Evolutionary conservation across 257 asterid species (phyloP), one percentile per base, ranked within the genome.

Genomic region (Penstemon barbatus): DNA sequence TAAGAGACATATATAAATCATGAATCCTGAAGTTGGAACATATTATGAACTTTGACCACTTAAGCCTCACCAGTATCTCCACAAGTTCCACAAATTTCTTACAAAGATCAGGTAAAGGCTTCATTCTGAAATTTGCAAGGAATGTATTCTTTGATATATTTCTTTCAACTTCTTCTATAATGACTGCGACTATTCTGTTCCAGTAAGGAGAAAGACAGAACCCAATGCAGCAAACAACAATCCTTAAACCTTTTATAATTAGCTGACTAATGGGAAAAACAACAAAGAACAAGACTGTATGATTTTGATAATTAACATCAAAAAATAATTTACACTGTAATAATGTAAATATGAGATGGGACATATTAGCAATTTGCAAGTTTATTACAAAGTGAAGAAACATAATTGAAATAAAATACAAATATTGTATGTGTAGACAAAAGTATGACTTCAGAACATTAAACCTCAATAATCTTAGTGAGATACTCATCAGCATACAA

Each of bases 21-120:
- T 15, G 64, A 57, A 65, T 42, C 51, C 39, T 37, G 61, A 19
- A 62, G 56, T 11, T 57, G 7, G 36, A 33, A 58, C 44, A 75
- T n/a, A 46, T 68, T 63, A 8, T 41, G 40, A 61, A 8, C n/a
- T 36, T 12, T 55, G 46, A 41, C 36, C 63, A 42, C 55, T 15
- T 15, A 70, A 61, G 60, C 56, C 99, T 85, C 61, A 93, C 99
- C 96, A 93, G 75, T 73, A 90, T 85, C 79, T 93, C 95, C 69
- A 90, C 87, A 69, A 93, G 94, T 75, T 87, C 90, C 63, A 90
- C 94, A 61, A 90, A 93, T 74, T 90, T 87, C 74, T 82, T 83
- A 65, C 80, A 83, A 53, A 93, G 96, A 81, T 82, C 85, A 19
- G 96, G 99, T 70, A 93, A 78, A 61, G 88, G 79, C 78, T 78